These are phyloP conservation scores for Phytophthora rubi DNA, from an alignment of 352 stramenopile species.

Conservation along the genomic window DNA sequence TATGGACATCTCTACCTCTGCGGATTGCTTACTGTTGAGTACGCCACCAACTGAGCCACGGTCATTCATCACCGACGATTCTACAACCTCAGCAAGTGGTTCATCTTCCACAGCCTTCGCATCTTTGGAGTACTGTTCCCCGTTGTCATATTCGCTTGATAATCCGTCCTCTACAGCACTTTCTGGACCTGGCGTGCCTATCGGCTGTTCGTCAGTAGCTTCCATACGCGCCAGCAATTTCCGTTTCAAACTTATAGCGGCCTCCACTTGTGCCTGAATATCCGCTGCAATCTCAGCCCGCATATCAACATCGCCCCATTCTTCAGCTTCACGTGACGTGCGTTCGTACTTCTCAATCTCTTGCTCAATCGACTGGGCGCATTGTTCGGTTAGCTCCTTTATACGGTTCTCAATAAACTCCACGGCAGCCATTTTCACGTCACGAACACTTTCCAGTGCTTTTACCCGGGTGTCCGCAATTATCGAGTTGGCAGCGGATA, in stretches of 20 bases:
- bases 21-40: neutral
- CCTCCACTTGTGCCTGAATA: conserved; percentile 13
- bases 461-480: conserved; percentile 46
- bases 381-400: conserved; percentile 37
- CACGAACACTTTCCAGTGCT: conserved; percentile 45
- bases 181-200: neutral
- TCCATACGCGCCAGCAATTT: conserved; percentile 5
- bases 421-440: conserved; percentile 45
- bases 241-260: conserved; percentile 11
- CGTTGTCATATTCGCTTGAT: neutral
- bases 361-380: conserved; percentile 43
- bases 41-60: conserved; percentile 5
- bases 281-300: conserved; percentile 9
- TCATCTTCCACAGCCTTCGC: neutral
- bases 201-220: neutral
- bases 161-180: neutral
- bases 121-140: neutral
- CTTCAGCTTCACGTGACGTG: conserved; percentile 23
- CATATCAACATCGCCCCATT: conserved; percentile 8
- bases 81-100: neutral
- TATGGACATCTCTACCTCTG: neutral
- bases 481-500: conserved; percentile 43
- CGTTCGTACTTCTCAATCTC: conserved; percentile 47
- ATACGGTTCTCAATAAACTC: conserved; percentile 50
- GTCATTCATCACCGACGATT: neutral